Base-by-base conservation (phyloP, 2,329 filamentous ascomycete genomes). In the Penicillium sp. region DNA sequence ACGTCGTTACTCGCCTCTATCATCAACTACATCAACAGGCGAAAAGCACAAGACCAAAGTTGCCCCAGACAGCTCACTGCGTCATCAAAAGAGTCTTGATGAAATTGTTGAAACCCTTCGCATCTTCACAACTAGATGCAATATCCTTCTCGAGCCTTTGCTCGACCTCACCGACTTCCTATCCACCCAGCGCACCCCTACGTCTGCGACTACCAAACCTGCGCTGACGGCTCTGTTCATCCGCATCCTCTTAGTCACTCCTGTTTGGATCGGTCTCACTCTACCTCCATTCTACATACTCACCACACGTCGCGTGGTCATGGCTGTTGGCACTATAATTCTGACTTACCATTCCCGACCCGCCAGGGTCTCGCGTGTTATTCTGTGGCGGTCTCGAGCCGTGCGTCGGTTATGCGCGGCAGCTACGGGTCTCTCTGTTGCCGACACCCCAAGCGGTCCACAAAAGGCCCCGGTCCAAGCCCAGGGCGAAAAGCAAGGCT, bases 51-150 rank as follows among this genome's bases (percentile, higher is more conserved):
- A 80, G 59, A 78, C 78, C 35, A 76, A 77, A 19, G 74, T 60
- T 17, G 57, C 75, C 2, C 78, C 81, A 9, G 90, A 91, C 67
- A 85, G 83, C 7, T 86, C 83, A 60, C 88, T 87, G 42, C 87
- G 89, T 59, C 90, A 94, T 68, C 91, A 96, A 69, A 97, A 97
- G 80, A 97, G 92, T 50, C 77, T 99, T 52, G 94, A 99, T 73
- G 94, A 99, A 77, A 99, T 99, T 60, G 90, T 99, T 56, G 93
- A 97, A 67, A 96, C 91, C 0, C 78, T 99, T 45, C 91, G 92
- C 73, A 87, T 92, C 64, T 91, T 99, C 66, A 97, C 93, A 0
- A 89, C 89, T 6, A 85, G 94, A 49, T 97, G 94, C 76, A 96
- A 97, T 73, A 89, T 96, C 52, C 80, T 99, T 19, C 82, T 97